A percentile compares a stretch with the other conserved stretches of the same genome.
These are phyloP conservation scores for Oenanthe sinensis DNA, from an alignment of 129 eudicot species.

Conservation along the genomic window DNA sequence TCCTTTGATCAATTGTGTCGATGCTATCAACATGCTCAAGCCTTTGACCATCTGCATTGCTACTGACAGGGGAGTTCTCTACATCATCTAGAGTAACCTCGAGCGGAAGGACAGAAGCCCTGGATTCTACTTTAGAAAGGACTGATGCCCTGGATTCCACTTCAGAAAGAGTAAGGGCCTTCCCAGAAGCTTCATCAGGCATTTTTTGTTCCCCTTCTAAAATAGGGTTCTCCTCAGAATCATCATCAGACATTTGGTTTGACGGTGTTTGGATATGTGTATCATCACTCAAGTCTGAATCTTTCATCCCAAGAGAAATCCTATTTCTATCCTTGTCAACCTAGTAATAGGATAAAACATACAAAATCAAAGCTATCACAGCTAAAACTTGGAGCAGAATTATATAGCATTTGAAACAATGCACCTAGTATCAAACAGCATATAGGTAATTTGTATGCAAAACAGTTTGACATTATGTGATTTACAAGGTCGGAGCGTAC, in stretches of 20 bases:
- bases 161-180: conserved; percentile 15
- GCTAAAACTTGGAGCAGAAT: not conserved
- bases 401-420: not conserved
- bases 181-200: not conserved
- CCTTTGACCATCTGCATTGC: conserved; percentile 16
- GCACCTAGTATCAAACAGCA: not conserved
- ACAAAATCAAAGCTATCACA: not conserved
- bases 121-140: conserved; percentile 58
- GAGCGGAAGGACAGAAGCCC: conserved; percentile 76
- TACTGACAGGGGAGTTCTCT: conserved; percentile 33
- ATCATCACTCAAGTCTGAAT: conserved; percentile 40
- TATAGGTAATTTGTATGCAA: not conserved
- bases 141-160: conserved; percentile 24
- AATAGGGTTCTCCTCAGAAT: conserved; percentile 19
- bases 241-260: conserved; percentile 27
- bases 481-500: conserved; percentile 17
- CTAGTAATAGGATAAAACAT: conserved; percentile 19
- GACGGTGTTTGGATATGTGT: conserved; percentile 19
- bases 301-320: conserved; percentile 81
- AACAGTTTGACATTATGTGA: not conserved
- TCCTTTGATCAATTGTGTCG: conserved; percentile 34
- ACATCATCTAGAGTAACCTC: conserved; percentile 74
- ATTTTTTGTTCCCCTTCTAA: conserved; percentile 14
- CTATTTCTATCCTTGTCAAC: conserved; percentile 69
- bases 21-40: conserved; percentile 24